Evolutionary conservation across 2,329 filamentous ascomycete species (phyloP), one percentile per base, ranked within the genome.

Genomic region (Gaeumannomyces tritici): DNA sequence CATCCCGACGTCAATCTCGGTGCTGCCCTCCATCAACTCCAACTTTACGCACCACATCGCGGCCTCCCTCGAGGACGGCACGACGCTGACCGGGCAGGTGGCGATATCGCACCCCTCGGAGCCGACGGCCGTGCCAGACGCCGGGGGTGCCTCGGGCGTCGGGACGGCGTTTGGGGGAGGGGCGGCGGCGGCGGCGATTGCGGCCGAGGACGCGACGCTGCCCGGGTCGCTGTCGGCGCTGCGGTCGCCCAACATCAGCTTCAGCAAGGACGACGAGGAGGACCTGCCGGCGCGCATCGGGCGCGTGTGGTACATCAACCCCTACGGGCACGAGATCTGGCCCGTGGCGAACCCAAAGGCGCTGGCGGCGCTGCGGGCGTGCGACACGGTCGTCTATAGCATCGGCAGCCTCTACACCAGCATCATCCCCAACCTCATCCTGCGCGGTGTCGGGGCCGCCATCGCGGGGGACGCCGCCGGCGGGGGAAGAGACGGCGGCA

Each of bases 31-130:
- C 4, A 90, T 98, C 68, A 96, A 96, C 78, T 92, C 89, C 65
- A 98, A 96, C 73, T 97, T 97, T 77, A 91, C 91, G 0, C 90
- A 96, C 70, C 93, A 98, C 74, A 98, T 98, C 67, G 91, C 89
- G 7, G 93, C 92, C 2, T 89, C 89, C 0, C 80, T 98, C 0
- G 78, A 80, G 24, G 85, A 96, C 71, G 91, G 90, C 9, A 86
- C 84, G 0, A 78, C 89, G 29, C 96, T 98, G 68, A 89, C 90
- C 0, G 93, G 93, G 0, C 95, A 98, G 72, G 97, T 97, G 73
- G 89, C 90, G 70, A 96, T 96, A 68, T 93, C 89, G 0, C 93
- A 96, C 69, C 92, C 92, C 0, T 88, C 86, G 56, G 85, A 82
- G 54, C 86, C 86, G 0, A 89, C 87, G 0, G 77, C 81, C 1